Evolutionary conservation across 306 rosid species (phyloP).

Genomic region (Myrica gale): DNA sequence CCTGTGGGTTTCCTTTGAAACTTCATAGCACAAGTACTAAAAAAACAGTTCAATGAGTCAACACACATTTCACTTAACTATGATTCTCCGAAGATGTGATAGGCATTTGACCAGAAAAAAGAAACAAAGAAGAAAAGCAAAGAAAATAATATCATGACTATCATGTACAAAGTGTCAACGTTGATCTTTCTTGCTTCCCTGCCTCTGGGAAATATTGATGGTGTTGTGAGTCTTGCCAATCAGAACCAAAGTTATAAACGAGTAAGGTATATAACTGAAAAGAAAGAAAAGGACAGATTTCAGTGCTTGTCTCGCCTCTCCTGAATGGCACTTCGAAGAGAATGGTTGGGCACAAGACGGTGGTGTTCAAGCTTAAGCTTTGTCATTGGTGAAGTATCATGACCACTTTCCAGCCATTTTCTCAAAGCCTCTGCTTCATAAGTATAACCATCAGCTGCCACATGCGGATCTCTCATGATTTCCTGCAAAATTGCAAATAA

Average conservation of each 20-base stretch:
- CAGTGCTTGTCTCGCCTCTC: slow-evolving; percentile 67
- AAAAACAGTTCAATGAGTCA: neutral
- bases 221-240: neutral
- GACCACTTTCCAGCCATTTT: slow-evolving; percentile 74
- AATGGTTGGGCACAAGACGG: slow-evolving; percentile 66
- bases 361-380: slow-evolving; percentile 52
- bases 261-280: neutral
- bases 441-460: slow-evolving; percentile 75
- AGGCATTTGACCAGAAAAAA: neutral
- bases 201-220: neutral
- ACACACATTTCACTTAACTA: neutral
- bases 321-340: slow-evolving; percentile 70
- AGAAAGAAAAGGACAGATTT: neutral
- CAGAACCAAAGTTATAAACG: neutral
- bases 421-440: slow-evolving; percentile 75
- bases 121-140: too few species aligned
- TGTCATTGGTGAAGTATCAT: slow-evolving; percentile 71
- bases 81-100: neutral
- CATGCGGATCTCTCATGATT: slow-evolving; percentile 75
- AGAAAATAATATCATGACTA: too few species aligned
- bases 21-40: neutral
- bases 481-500: slow-evolving; percentile 49
- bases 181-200: neutral
- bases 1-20: neutral
- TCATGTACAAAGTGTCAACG: neutral